Conservation (phyloP, 306 rosid genomes). For the Cicer pinnatifidum region DNA sequence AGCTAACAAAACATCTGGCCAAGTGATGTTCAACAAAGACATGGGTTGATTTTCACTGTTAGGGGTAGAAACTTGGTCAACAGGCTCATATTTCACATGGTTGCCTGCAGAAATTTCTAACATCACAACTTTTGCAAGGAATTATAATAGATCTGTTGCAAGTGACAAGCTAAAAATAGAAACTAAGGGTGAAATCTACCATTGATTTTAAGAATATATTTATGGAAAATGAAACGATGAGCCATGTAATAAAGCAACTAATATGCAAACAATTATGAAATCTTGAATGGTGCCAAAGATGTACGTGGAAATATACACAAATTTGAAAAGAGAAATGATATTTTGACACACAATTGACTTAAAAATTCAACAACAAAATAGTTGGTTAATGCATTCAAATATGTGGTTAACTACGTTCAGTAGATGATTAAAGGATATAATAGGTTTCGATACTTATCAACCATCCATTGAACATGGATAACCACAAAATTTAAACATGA, state of each 20-base stretch:
- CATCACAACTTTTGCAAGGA: constrained; percentile 17
- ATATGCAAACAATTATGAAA: not conserved
- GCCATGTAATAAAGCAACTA: not conserved
- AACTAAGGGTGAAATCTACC: constrained; percentile 11
- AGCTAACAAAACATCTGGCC: constrained; percentile 63
- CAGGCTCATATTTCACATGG: constrained; percentile 59
- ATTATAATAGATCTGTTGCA: constrained; percentile 12
- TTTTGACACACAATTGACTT: too few species aligned
- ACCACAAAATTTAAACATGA: too few species aligned
- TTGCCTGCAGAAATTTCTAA: constrained; percentile 56
- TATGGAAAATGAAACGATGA: constrained; percentile 11
- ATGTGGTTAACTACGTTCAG: too few species aligned
- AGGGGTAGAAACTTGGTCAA: constrained; percentile 51
- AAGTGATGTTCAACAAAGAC: constrained; percentile 39
- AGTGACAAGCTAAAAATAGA: constrained; percentile 2
- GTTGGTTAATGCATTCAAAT: too few species aligned
- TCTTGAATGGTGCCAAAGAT: constrained; percentile 10
- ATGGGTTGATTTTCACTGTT: constrained; percentile 50
- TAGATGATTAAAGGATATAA: too few species aligned
- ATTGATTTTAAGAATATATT: not conserved
- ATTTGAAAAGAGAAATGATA: not conserved
- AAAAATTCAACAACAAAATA: too few species aligned
- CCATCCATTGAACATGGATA: too few species aligned
- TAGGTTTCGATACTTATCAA: too few species aligned
- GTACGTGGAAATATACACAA: not conserved